These are phyloP conservation scores for Sugiyamaella mastotermitis DNA, from an alignment of 805 yeast genomes.

Conservation along the genomic window DNA sequence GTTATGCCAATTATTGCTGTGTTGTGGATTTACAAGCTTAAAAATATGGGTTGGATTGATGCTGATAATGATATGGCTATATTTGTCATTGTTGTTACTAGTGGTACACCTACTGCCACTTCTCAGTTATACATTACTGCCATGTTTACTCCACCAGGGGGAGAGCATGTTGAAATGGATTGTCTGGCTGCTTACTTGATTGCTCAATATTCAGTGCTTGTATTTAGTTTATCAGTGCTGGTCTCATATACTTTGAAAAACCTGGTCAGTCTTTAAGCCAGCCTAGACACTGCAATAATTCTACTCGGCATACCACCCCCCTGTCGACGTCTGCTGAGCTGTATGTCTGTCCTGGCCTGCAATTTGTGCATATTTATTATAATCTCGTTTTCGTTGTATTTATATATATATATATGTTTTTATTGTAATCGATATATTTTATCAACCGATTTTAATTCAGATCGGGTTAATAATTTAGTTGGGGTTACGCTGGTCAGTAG, in stretches of 20 bases:
- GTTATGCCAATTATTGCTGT: slow-evolving; percentile 77
- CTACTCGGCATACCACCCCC: too few species aligned
- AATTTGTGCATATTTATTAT: too few species aligned
- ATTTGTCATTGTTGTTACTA: slow-evolving; percentile 67
- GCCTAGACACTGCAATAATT: too few species aligned
- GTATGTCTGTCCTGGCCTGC: too few species aligned
- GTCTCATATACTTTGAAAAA: slow-evolving; percentile 55
- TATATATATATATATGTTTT: too few species aligned
- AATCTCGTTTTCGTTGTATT: too few species aligned
- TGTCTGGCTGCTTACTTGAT: slow-evolving; percentile 73
- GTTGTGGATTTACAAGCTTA: slow-evolving; percentile 55
- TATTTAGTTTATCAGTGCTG: slow-evolving; percentile 66
- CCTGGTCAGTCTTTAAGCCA: slow-evolving; percentile 17
- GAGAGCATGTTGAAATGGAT: slow-evolving; percentile 58
- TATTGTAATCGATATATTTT: too few species aligned
- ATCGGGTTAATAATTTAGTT: too few species aligned
- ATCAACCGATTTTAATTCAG: too few species aligned
- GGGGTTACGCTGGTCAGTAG: too few species aligned
- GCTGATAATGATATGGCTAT: slow-evolving; percentile 51
- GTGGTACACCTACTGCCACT: slow-evolving; percentile 84
- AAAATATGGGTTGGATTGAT: slow-evolving; percentile 58
- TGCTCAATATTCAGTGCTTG: slow-evolving; percentile 63
- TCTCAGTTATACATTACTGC: slow-evolving; percentile 85
- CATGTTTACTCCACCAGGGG: slow-evolving; percentile 66
- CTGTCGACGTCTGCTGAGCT: too few species aligned